Evolutionary conservation across 2,329 filamentous ascomycete species (phyloP).

Genomic region (Ascochyta lentis): DNA sequence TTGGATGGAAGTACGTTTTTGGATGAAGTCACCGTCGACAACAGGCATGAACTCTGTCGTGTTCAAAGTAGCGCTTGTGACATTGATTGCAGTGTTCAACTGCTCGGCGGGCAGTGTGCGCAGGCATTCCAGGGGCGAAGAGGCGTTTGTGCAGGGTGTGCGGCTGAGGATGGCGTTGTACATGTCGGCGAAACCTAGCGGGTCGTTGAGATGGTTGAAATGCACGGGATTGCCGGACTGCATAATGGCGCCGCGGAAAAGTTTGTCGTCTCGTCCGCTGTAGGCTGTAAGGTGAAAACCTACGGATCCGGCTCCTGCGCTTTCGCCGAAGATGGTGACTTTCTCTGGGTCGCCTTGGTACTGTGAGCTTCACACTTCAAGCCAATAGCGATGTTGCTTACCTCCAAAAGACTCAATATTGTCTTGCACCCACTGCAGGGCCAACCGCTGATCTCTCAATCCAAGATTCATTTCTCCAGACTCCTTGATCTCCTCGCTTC

Average conservation of each 20-base stretch:
- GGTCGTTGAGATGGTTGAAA: slow-evolving; percentile 29
- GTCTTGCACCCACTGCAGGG: slow-evolving; percentile 54
- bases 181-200: slow-evolving; percentile 26
- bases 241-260: slow-evolving; percentile 58
- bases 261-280: slow-evolving; percentile 55
- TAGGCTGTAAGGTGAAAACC: slow-evolving; percentile 56
- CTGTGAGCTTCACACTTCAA: slow-evolving; percentile 32
- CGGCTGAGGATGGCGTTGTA: slow-evolving; percentile 31
- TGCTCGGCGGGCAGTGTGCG: slow-evolving; percentile 65
- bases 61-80: slow-evolving; percentile 36
- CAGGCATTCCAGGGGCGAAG: slow-evolving; percentile 55
- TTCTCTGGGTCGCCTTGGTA: slow-evolving; percentile 47
- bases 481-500: slow-evolving; percentile 39
- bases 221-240: slow-evolving; percentile 51
- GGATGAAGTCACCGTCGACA: slow-evolving; percentile 65
- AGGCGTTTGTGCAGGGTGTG: slow-evolving; percentile 32
- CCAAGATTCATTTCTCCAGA: slow-evolving; percentile 58
- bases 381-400: slow-evolving; percentile 36
- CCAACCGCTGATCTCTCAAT: slow-evolving; percentile 55
- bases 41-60: slow-evolving; percentile 50
- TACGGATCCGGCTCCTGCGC: slow-evolving; percentile 54
- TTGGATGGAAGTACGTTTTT: slow-evolving; percentile 60
- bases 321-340: slow-evolving; percentile 56
- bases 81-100: slow-evolving; percentile 63
- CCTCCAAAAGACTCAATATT: slow-evolving; percentile 55